Evolutionary conservation across 1,284 basidiomycete species (phyloP).

Genomic region (Rhizoctonia solani): DNA sequence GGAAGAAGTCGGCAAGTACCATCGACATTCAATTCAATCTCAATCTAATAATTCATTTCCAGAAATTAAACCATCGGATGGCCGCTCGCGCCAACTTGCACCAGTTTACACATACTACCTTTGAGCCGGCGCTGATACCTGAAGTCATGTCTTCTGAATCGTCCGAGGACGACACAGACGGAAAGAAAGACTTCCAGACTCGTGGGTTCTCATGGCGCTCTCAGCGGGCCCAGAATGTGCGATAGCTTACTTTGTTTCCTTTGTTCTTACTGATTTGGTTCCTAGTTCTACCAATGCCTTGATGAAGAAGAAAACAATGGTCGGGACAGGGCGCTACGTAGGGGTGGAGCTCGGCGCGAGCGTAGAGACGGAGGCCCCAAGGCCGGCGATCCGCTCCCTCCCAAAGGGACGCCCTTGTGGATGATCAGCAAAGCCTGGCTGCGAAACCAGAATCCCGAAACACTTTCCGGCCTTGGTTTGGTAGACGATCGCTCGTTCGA

Average conservation of each 20-base stretch:
- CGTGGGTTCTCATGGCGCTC: constrained; percentile 29
- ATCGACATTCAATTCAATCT: background rate
- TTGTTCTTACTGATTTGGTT: background rate
- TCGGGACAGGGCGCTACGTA: constrained; percentile 20
- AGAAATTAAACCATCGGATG: constrained; percentile 20
- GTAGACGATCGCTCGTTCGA: constrained; percentile 48
- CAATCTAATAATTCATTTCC: background rate
- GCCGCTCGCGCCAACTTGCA: constrained; percentile 17
- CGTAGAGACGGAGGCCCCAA: constrained; percentile 24
- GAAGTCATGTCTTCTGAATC: constrained; percentile 31
- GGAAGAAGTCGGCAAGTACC: constrained; percentile 22
- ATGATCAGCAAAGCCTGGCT: constrained; percentile 32
- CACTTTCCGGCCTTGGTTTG: constrained; percentile 45
- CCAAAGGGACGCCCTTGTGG: constrained; percentile 28
- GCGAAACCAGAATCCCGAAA: constrained; percentile 40
- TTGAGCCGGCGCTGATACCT: constrained; percentile 16
- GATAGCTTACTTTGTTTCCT: background rate
- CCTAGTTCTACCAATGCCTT: constrained; percentile 26
- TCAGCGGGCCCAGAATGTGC: constrained; percentile 16
- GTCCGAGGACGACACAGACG: constrained; percentile 22
- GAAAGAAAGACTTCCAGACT: constrained; percentile 30
- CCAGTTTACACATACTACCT: constrained; percentile 15
- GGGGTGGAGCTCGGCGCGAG: constrained; percentile 23
- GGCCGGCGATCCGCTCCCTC: constrained; percentile 19
- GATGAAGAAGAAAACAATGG: constrained; percentile 25